Evolutionary conservation across 1,139 yeast genomes (phyloP).

Genomic region (Geotrichum australiense): DNA sequence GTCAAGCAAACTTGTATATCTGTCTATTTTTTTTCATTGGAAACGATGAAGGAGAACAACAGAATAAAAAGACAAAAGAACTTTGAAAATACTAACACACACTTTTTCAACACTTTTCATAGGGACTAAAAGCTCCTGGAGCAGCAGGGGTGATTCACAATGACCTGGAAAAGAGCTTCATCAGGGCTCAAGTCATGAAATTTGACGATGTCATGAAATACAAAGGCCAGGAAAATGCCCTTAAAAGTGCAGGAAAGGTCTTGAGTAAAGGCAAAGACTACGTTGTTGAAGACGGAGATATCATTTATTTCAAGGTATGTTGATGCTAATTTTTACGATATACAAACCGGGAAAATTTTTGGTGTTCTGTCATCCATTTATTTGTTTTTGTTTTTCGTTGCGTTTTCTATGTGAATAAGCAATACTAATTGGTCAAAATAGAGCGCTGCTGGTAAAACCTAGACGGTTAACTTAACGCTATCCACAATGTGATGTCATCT

Average conservation of each 20-base stretch:
- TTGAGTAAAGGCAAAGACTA: constrained; percentile 56
- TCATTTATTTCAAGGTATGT: constrained; percentile 48
- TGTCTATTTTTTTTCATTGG: background rate
- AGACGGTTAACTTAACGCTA: background rate
- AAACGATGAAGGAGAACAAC: background rate
- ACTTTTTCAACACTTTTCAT: background rate
- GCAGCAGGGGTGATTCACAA: constrained; percentile 86
- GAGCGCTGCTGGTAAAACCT: background rate
- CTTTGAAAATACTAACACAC: background rate
- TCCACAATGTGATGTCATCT: no score
- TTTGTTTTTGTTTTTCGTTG: constrained; percentile 25
- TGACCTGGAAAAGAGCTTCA: constrained; percentile 70
- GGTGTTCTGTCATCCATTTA: no score
- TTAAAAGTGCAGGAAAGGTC: constrained; percentile 29
- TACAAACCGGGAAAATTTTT: no score
- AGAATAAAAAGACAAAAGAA: background rate
- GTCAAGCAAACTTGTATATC: no score
- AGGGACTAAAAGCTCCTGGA: constrained; percentile 62
- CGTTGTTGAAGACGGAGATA: constrained; percentile 70
- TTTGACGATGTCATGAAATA: constrained; percentile 27
- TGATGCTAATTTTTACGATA: no score
- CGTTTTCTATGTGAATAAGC: background rate
- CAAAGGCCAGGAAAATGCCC: constrained; percentile 29
- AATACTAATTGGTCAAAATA: no score
- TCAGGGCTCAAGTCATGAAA: constrained; percentile 63